Evolutionary conservation across 2,329 filamentous ascomycete species (phyloP), one percentile per base, ranked within the genome.

Genomic region (Paecilomyces sp.): DNA sequence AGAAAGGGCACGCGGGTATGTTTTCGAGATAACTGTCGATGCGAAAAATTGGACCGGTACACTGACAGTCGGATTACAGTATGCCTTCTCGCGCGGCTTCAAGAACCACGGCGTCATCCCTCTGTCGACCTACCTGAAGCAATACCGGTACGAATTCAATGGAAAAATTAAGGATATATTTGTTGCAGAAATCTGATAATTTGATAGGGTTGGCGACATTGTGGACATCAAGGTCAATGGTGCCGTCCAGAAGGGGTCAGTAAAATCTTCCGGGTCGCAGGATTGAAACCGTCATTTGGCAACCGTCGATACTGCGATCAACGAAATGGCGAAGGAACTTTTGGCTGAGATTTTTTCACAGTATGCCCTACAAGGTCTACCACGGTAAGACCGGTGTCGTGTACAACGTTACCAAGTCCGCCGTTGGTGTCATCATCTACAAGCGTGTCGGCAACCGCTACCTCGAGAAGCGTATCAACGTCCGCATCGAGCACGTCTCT

Each of bases 391-490:
- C 92, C 67, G 92, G 92, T 78, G 90, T 96, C 74, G 83, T 96
- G 82, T 96, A 96, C 90, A 99, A 99, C 86, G 94, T 99, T 75
- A 94, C 93, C 83, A 96, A 97, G 88, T 90, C 87, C 74, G 90
- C 94, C 68, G 92, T 99, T 78, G 94, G 94, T 75, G 90, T 99
- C 81, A 97, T 99, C 83, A 90, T 99, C 83, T 93, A 96, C 90
- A 97, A 96, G 88, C 91, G 95, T 81, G 94, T 99, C 79, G 92
- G 92, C 83, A 94, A 97, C 89, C 90, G 93, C 77, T 99, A 97
- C 88, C 86, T 99, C 80, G 94, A 99, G 90, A 99, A 99, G 92
- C 93, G 94, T 80, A 88, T 99, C 85, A 97, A 96, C 88, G 85
- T 99, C 83, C 91, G 94, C 79, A 82, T 97, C 81, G 94, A 99